Evolutionary conservation across 1,284 basidiomycete genomes (phyloP).

Genomic region (Phellopilus nigrolimitatus): DNA sequence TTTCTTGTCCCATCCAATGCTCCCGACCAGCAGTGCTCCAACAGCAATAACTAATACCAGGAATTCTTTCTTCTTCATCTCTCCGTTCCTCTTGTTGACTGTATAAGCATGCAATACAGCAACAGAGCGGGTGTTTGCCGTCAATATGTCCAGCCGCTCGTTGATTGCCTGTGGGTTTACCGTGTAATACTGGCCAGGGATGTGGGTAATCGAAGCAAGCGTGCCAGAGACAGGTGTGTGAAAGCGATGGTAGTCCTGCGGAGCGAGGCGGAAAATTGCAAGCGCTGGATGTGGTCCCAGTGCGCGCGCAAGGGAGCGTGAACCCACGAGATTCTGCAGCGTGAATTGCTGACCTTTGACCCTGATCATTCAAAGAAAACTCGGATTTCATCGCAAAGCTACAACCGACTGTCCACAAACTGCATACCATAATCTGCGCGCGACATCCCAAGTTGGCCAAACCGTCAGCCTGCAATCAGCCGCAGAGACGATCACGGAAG

Average conservation of each 20-base stretch:
- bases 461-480: conserved; percentile 50
- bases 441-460: conserved; percentile 37
- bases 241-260: conserved; percentile 54
- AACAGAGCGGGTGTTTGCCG: conserved; percentile 34
- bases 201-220: conserved; percentile 28
- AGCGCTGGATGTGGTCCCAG: conserved; percentile 30
- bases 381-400: background rate
- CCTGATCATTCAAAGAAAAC: conserved; percentile 27
- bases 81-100: background rate
- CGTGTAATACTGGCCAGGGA: conserved; percentile 32
- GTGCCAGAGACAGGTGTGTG: conserved; percentile 45
- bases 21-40: conserved; percentile 28
- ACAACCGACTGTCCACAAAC: no score
- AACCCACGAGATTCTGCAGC: conserved; percentile 38
- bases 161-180: conserved; percentile 50
- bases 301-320: conserved; percentile 26
- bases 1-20: conserved; percentile 24
- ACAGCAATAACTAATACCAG: conserved; percentile 27
- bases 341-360: conserved; percentile 50
- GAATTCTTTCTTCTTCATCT: conserved; percentile 13
- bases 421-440: conserved; percentile 42
- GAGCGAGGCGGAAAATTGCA: conserved; percentile 44
- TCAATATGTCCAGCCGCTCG: conserved; percentile 40
- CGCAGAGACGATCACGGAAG: conserved; percentile 36
- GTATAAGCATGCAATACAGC: conserved; percentile 8